These are phyloP conservation scores for Vachellia pachyceras DNA, from an alignment of 306 rosid genomes.

Conservation along the genomic window DNA sequence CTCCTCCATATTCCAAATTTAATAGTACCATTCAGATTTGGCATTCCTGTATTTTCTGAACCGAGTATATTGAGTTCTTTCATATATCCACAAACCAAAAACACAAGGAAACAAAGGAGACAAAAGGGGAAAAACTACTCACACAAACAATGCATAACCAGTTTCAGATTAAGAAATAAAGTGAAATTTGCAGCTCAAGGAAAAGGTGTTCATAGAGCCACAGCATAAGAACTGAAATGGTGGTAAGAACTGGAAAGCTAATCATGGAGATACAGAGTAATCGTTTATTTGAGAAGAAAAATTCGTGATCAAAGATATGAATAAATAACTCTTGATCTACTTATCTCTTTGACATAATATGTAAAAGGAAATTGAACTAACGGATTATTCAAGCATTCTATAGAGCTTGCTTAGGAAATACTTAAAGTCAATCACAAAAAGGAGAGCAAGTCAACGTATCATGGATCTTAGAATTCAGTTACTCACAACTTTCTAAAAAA, in stretches of 20 bases:
- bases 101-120: background rate
- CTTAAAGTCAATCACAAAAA: conserved; percentile 38
- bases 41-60: conserved; percentile 44
- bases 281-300: background rate
- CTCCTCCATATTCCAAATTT: conserved; percentile 58
- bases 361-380: background rate
- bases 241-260: conserved; percentile 33
- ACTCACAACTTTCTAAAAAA: conserved; percentile 2
- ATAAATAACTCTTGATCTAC: background rate
- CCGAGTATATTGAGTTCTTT: conserved; percentile 30
- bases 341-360: background rate
- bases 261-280: conserved; percentile 29
- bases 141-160: conserved; percentile 16
- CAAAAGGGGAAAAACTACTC: background rate
- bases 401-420: conserved; percentile 39
- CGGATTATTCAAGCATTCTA: conserved; percentile 37
- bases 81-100: conserved; percentile 27
- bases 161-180: conserved; percentile 44
- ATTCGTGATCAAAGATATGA: background rate
- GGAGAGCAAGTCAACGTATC: conserved; percentile 35
- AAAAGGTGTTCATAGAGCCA: conserved; percentile 45
- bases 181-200: conserved; percentile 37
- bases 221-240: conserved; percentile 40
- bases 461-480: conserved; percentile 34
- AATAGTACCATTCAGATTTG: conserved; percentile 41